phyloP scores from a whole-genome alignment of 2,329 filamentous ascomycete genomes.

The Hymenoscyphus scutula region DNA sequence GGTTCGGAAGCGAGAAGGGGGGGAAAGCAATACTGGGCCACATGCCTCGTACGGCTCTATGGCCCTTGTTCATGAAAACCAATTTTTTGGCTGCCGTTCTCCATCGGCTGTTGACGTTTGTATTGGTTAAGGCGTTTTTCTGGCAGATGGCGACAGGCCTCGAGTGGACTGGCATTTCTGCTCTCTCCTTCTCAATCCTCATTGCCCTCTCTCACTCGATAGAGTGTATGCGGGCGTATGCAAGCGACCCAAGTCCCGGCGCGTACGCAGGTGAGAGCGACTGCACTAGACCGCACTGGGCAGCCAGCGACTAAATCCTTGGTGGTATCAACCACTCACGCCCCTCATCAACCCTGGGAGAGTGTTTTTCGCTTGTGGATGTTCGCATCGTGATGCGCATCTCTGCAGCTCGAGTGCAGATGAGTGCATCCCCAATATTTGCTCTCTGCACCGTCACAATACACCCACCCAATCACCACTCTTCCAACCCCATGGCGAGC shows the following conservation, averaged over 20 bases:
- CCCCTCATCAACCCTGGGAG: background rate
- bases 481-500: constrained; percentile 7
- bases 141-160: background rate
- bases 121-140: background rate
- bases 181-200: background rate
- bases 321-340: constrained; percentile 9
- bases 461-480: constrained; percentile 14
- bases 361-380: constrained; percentile 3
- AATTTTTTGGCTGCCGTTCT: background rate
- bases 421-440: constrained; percentile 2
- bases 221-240: constrained; percentile 11
- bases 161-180: background rate
- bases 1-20: constrained; percentile 4
- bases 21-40: constrained; percentile 12
- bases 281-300: constrained; percentile 19
- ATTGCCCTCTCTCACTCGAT: constrained; percentile 7
- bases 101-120: background rate
- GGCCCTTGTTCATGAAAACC: background rate
- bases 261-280: constrained; percentile 23
- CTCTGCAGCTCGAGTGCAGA: background rate
- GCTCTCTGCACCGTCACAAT: constrained; percentile 7
- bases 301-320: constrained; percentile 18
- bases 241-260: constrained; percentile 20
- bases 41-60: background rate
- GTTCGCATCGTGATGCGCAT: background rate